Conservation (phyloP, 306 rosid species). For the Cucumis hystrix region DNA sequence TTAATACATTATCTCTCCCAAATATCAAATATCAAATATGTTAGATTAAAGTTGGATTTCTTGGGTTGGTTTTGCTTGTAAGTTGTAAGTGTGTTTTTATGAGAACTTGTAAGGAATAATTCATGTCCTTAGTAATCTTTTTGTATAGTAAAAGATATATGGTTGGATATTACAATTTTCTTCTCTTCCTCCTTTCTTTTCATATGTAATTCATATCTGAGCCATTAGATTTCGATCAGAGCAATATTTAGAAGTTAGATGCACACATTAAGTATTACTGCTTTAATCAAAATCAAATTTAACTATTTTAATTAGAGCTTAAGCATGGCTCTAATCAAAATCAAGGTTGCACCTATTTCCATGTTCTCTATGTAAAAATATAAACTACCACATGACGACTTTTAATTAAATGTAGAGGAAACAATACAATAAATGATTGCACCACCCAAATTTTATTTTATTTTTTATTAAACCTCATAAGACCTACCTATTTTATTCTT, state of each 20-base stretch:
- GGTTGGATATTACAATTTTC: not conserved
- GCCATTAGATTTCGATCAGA: not conserved
- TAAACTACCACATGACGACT: no score
- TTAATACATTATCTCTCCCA: not conserved
- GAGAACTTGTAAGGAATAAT: not conserved
- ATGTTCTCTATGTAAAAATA: no score
- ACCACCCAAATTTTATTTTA: no score
- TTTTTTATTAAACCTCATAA: not conserved
- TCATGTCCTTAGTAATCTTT: not conserved
- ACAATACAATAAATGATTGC: no score
- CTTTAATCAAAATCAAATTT: no score
- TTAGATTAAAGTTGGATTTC: not conserved
- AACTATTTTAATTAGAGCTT: no score
- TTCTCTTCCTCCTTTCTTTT: not conserved
- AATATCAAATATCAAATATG: not conserved
- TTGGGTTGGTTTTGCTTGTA: not conserved
- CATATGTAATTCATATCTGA: not conserved
- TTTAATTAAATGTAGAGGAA: no score
- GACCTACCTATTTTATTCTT: not conserved
- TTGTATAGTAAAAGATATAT: not conserved
- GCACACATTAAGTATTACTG: no score
- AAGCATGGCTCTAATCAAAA: no score
- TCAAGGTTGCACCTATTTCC: no score
- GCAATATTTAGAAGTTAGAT: no score
- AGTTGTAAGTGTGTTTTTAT: not conserved